Evolutionary conservation across 2,329 filamentous ascomycete genomes (phyloP).

Genomic region (Akanthomyces dipterigenus): DNA sequence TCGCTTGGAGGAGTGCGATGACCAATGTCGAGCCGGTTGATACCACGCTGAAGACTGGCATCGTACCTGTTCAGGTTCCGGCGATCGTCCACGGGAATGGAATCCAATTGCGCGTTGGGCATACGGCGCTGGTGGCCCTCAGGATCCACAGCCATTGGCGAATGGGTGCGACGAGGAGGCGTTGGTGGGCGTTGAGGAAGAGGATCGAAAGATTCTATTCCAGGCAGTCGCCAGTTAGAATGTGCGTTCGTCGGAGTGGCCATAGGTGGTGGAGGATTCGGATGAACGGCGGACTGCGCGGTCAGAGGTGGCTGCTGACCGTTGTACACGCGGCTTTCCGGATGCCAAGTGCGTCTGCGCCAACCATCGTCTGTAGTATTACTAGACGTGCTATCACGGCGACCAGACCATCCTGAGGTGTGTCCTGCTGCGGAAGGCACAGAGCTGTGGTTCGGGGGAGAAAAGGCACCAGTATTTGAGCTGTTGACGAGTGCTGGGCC

Average conservation of each 20-base stretch:
- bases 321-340: conserved; percentile 60
- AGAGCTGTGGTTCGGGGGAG: conserved; percentile 52
- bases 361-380: conserved; percentile 64
- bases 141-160: conserved; percentile 71
- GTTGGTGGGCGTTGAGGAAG: conserved; percentile 57
- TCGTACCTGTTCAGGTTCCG: conserved; percentile 56
- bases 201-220: conserved; percentile 87
- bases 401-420: conserved; percentile 35
- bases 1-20: conserved; percentile 44
- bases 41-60: conserved; percentile 56
- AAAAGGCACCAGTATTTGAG: conserved; percentile 47
- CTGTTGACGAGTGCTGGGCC: conserved; percentile 48
- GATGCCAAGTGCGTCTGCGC: conserved; percentile 86
- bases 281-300: conserved; percentile 57
- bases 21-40: conserved; percentile 61
- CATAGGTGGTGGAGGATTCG: conserved; percentile 44
- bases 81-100: conserved; percentile 36
- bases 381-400: conserved; percentile 58
- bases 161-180: conserved; percentile 57
- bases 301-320: conserved; percentile 65
- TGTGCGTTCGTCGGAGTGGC: conserved; percentile 44
- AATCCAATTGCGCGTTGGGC: conserved; percentile 23
- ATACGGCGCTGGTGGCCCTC: conserved; percentile 31
- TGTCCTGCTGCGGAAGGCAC: conserved; percentile 47
- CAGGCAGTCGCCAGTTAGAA: conserved; percentile 64